Conservation (phyloP, 208 protist genomes). For the Crithidia mellificae region DNA sequence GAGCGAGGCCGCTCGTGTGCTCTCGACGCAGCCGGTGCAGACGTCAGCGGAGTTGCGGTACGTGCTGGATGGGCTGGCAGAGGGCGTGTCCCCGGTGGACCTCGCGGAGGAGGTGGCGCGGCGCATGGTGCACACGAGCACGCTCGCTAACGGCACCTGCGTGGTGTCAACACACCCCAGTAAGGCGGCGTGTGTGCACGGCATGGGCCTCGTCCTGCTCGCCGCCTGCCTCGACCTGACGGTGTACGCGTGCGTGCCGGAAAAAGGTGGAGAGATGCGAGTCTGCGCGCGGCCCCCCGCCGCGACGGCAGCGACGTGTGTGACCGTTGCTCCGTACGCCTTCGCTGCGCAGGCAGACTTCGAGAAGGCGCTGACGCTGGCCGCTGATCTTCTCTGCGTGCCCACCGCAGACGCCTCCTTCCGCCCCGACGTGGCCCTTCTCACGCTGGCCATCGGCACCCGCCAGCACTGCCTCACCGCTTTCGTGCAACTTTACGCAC, state of each 20-base stretch:
- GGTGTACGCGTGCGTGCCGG: conserved; percentile 40
- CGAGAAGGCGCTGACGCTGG: conserved; percentile 59
- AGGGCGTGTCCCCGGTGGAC: conserved; percentile 38
- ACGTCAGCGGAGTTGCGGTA: conserved; percentile 36
- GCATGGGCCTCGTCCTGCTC: conserved; percentile 56
- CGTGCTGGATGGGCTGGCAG: conserved; percentile 58
- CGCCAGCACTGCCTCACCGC: conserved; percentile 54
- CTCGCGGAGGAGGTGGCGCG: conserved; percentile 71
- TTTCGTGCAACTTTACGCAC: conserved; percentile 59
- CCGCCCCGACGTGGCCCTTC: conserved; percentile 43
- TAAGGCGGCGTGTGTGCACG: conserved; percentile 49
- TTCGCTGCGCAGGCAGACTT: conserved; percentile 49
- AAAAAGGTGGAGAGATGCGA: conserved; percentile 24
- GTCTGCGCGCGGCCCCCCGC: conserved; percentile 24
- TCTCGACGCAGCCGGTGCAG: conserved; percentile 4
- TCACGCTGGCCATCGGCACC: conserved; percentile 43
- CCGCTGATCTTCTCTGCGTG: conserved; percentile 70
- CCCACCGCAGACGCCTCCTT: conserved; percentile 36
- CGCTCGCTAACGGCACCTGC: conserved; percentile 54
- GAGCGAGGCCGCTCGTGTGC: conserved; percentile 34
- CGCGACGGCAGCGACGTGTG: neutral
- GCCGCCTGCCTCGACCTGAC: conserved; percentile 70
- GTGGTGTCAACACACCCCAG: conserved; percentile 42
- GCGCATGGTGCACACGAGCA: conserved; percentile 52
- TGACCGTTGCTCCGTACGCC: conserved; percentile 39